These are phyloP conservation scores for Saccharomyces hybrid DNA, from an alignment of 1,139 yeast genomes.

Conservation along the genomic window DNA sequence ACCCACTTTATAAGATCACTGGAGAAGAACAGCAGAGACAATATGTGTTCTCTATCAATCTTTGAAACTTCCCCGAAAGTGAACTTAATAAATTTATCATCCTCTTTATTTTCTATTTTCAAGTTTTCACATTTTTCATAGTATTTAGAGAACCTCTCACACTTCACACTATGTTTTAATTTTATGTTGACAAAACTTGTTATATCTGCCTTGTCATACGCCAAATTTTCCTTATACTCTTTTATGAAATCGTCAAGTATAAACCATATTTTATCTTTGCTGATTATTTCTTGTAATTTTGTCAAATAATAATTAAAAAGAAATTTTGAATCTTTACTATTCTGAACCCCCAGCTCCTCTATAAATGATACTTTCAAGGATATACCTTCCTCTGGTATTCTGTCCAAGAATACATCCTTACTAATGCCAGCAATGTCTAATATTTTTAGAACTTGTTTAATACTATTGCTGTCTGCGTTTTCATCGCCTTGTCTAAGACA, in stretches of 20 bases:
- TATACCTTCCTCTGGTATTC: constrained; percentile 10
- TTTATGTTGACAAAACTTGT: constrained; percentile 17
- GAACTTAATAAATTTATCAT: constrained; percentile 2
- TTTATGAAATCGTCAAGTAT: constrained; percentile 10
- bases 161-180: constrained; percentile 11
- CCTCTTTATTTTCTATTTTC: constrained; percentile 5
- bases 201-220: constrained; percentile 21
- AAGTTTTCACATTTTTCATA: constrained; percentile 12
- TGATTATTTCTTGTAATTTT: constrained; percentile 18
- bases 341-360: constrained; percentile 21
- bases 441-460: constrained; percentile 8
- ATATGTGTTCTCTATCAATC: constrained; percentile 18
- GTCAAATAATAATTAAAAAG: constrained; percentile 23
- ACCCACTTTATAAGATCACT: constrained; percentile 4
- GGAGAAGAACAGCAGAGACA: constrained; percentile 15
- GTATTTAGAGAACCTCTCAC: constrained; percentile 6
- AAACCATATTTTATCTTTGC: constrained; percentile 13
- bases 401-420: constrained; percentile 7
- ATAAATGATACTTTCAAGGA: constrained; percentile 20
- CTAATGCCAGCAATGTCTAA: constrained; percentile 11
- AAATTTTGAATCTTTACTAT: constrained; percentile 20
- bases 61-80: constrained; percentile 10
- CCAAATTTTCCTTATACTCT: constrained; percentile 20
- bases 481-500: constrained; percentile 7
- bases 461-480: constrained; percentile 1